phyloP scores from a whole-genome alignment of 495 filamentous ascomycete species.

The Hypoxylon perforatum region DNA sequence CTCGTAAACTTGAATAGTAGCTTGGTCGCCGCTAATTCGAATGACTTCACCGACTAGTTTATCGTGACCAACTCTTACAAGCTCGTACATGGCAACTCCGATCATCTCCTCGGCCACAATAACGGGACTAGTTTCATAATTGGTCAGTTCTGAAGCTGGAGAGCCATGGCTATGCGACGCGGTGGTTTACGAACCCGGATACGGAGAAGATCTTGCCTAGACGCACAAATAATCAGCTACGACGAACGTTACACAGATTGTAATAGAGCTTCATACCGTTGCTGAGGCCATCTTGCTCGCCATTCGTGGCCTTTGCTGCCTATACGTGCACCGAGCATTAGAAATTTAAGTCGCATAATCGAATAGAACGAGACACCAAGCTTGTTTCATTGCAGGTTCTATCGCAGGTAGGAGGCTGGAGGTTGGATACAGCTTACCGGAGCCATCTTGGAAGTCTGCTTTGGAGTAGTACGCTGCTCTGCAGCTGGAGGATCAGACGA shows the following conservation, averaged over 20 bases:
- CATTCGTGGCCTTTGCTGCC: slow-evolving; percentile 49
- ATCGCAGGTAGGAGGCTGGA: slow-evolving; percentile 5
- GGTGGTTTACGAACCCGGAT: slow-evolving; percentile 70
- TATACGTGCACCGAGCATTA: slow-evolving; percentile 27
- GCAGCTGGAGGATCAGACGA: slow-evolving; percentile 49
- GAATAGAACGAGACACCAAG: slow-evolving; percentile 4
- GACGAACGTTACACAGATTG: neutral
- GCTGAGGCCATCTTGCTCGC: slow-evolving; percentile 53
- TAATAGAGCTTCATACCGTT: slow-evolving; percentile 42
- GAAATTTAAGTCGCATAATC: slow-evolving; percentile 20
- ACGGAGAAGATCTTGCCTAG: slow-evolving; percentile 81
- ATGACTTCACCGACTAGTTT: slow-evolving; percentile 96
- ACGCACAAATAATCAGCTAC: slow-evolving; percentile 43
- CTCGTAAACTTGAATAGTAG: slow-evolving; percentile 98
- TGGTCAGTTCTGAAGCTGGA: slow-evolving; percentile 31
- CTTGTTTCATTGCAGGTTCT: slow-evolving; percentile 19
- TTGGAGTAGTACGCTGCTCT: slow-evolving; percentile 30
- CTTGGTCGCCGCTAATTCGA: slow-evolving; percentile 93
- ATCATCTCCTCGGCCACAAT: slow-evolving; percentile 98
- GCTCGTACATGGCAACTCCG: slow-evolving; percentile 99
- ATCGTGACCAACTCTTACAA: slow-evolving; percentile 93
- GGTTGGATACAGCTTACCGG: slow-evolving; percentile 58
- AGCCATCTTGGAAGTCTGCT: slow-evolving; percentile 67
- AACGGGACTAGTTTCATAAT: slow-evolving; percentile 75
- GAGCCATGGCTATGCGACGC: slow-evolving; percentile 9